Evolutionary conservation across 352 stramenopile species (phyloP), one percentile per base, ranked within the genome.

Genomic region (Globisporangium uncinulatum): DNA sequence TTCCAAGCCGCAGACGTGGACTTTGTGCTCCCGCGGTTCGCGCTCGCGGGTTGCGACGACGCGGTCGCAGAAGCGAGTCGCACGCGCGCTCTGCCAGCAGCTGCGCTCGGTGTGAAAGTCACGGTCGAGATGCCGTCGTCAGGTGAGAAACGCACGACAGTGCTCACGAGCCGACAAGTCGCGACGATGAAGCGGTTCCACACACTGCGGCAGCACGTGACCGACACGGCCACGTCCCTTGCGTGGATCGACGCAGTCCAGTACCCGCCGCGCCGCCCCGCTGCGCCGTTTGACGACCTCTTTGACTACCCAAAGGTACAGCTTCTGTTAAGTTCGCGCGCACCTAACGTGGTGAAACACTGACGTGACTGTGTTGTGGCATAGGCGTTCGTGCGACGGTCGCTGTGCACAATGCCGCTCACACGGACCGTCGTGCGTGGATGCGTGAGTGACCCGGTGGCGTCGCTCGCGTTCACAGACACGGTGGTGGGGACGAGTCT

Each of bases 21-120:
- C 17, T 53, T 53, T 34, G 48, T 53, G 31, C 9, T 53, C 29
- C 48, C 48, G 48, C 36, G 48, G n/a, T 34, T 42, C 48, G 48
- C 48, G 4, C 8, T 53, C 48, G 17, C 48, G 9, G 48, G 48
- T 17, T 53, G 48, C 15, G 48, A 53, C 15, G 31, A 41, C 14
- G 48, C 48, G 6, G 41, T 53, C 48, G 21, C 39, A 14, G 48
- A 53, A 2, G 48, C 48, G 17, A 42, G 48, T 42, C 48, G 29
- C 48, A 20, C 48, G 36, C 48, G 48, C 2, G 15, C 31, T 15
- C 29, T 53, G 29, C 31, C 39, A 17, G 29, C 48, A 3, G 17
- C 48, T 20, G 48, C 24, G 29, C 29, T 53, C 29, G 48, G 48
- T 31, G 48, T 53, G 48, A 53, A 53, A 34, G 15, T 53, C 14